Percentiles rank a stretch among this genome's conserved stretches.
Conservation (phyloP, 306 rosid genomes). For the Vigna nakashimae region DNA sequence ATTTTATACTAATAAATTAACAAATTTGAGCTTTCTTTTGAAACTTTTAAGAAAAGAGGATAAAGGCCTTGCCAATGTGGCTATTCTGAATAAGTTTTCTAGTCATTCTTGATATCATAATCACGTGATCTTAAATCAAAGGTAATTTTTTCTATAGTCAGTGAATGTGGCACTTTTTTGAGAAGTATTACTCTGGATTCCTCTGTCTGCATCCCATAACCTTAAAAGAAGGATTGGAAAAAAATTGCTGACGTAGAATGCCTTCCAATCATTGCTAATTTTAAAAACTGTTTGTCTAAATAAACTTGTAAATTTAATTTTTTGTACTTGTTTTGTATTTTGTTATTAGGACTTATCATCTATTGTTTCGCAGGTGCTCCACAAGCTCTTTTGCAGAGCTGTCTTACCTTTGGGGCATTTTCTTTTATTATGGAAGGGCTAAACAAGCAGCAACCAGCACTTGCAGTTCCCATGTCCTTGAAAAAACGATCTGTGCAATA, state of each 20-base stretch:
- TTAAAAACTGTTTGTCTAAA: conserved; percentile 20
- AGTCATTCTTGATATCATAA: conserved; percentile 12
- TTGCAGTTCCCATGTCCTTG: conserved; percentile 74
- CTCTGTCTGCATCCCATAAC: not conserved
- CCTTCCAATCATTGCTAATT: conserved; percentile 8
- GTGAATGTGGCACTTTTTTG: not conserved
- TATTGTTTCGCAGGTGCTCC: conserved; percentile 80
- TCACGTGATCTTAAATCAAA: not conserved
- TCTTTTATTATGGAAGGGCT: conserved; percentile 88
- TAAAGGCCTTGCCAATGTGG: conserved; percentile 9
- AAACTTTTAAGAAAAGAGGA: conserved; percentile 20
- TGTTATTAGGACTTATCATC: conserved; percentile 26
- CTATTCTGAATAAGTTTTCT: not conserved
- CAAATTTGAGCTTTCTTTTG: not conserved
- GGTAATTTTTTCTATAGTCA: conserved; percentile 1
- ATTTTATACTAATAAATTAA: not conserved
- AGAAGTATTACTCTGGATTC: conserved; percentile 8
- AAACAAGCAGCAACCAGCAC: conserved; percentile 93
- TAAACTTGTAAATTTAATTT: conserved; percentile 25
- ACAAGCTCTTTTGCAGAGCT: conserved; percentile 92
- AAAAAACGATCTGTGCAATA: conserved; percentile 51
- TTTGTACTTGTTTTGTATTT: conserved; percentile 8
- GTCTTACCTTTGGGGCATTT: conserved; percentile 94
- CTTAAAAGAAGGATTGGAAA: not conserved
- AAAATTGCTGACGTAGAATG: not conserved